Percentiles rank a stretch among this genome's conserved stretches.
phyloP scores from a whole-genome alignment of 139 green algal genomes.

The Ettlia oleoabundans region DNA sequence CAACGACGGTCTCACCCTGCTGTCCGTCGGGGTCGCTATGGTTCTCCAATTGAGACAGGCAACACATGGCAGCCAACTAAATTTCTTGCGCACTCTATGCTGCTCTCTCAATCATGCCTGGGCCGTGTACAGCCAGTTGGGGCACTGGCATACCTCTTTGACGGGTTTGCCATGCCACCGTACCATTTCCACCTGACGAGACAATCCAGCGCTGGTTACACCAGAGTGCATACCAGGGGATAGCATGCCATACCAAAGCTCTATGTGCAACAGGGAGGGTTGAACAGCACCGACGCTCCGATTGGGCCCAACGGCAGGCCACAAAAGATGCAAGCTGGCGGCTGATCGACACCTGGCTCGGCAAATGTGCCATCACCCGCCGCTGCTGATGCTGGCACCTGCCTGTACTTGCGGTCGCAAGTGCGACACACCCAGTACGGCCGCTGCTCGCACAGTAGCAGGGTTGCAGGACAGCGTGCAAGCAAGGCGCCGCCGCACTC shows the following conservation, averaged over 20 bases:
- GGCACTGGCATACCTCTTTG: too few relatives aligned
- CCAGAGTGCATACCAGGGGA: neutral
- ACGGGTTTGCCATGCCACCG: too few relatives aligned
- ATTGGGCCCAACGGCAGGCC: neutral
- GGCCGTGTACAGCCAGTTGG: too few relatives aligned
- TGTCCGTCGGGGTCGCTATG: too few relatives aligned
- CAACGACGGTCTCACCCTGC: too few relatives aligned
- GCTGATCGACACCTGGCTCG: neutral
- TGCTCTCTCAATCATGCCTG: too few relatives aligned
- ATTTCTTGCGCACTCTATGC: too few relatives aligned
- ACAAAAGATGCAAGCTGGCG: conserved; percentile 14
- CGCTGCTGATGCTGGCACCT: neutral
- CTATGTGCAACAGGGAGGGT: conserved; percentile 22
- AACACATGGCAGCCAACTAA: too few relatives aligned
- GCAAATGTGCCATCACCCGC: neutral
- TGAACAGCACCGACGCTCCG: neutral
- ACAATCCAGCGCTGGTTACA: too few relatives aligned
- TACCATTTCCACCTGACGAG: too few relatives aligned
- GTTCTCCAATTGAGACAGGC: too few relatives aligned
- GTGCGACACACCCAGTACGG: conserved; percentile 32
- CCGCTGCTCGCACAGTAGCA: conserved; percentile 13
- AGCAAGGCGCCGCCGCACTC: neutral
- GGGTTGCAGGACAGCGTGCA: conserved; percentile 33
- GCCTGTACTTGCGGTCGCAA: conserved; percentile 20
- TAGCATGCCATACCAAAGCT: neutral